Evolutionary conservation across 306 rosid species (phyloP).

Genomic region (Quillaja saponaria): DNA sequence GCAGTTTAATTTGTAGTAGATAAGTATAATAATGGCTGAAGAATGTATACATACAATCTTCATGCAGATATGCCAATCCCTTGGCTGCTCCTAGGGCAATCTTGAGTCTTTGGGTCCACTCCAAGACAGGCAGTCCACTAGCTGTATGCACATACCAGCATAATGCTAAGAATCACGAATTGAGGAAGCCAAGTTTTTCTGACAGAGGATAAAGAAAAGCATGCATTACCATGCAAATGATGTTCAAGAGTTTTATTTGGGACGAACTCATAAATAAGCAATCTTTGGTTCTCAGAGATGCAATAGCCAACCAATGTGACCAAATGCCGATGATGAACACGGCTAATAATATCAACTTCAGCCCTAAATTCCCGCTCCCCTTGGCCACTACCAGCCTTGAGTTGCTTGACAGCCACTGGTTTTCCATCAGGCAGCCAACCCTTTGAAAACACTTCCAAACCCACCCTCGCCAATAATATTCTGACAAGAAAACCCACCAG

Average conservation of each 20-base stretch:
- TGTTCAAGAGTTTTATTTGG: slow-evolving; percentile 82
- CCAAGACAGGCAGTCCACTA: slow-evolving; percentile 59
- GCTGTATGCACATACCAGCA: slow-evolving; percentile 40
- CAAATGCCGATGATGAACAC: slow-evolving; percentile 88
- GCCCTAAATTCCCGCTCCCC: slow-evolving; percentile 92
- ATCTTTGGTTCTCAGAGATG: slow-evolving; percentile 62
- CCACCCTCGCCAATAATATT: slow-evolving; percentile 89
- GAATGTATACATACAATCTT: slow-evolving; percentile 64
- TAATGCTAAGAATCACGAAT: slow-evolving; percentile 7
- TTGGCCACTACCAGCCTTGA: slow-evolving; percentile 90
- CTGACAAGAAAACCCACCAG: slow-evolving; percentile 60
- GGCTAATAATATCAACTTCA: slow-evolving; percentile 84
- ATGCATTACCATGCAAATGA: slow-evolving; percentile 77
- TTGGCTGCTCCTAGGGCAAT: slow-evolving; percentile 88
- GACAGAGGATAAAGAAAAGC: slow-evolving; percentile 5
- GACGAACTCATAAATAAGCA: slow-evolving; percentile 85
- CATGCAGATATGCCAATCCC: slow-evolving; percentile 88
- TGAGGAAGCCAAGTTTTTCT: neutral
- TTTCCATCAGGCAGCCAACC: slow-evolving; percentile 72
- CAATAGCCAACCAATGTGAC: slow-evolving; percentile 88
- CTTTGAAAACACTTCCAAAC: slow-evolving; percentile 80
- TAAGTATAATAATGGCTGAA: neutral
- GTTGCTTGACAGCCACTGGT: slow-evolving; percentile 74
- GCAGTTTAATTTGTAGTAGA: too few relatives aligned
- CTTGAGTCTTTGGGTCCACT: slow-evolving; percentile 76